Evolutionary conservation across 1,284 basidiomycete species (phyloP), one percentile per base, ranked within the genome.

Genomic region (Testicularia cyperi): DNA sequence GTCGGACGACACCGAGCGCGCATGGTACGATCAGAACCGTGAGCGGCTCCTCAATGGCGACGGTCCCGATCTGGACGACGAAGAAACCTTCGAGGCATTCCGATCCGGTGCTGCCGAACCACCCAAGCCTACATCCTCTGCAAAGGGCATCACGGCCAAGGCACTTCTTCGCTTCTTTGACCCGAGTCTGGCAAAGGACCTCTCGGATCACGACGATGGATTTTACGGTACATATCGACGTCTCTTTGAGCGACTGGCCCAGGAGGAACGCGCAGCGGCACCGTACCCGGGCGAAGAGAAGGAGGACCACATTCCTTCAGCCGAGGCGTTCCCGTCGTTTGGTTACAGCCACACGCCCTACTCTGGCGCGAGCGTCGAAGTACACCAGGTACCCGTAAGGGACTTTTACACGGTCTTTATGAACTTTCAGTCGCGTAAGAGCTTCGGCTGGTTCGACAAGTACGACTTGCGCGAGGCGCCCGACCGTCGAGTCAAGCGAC

Each of bases 11-110:
- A 61, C 56, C 25, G 92, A 98, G 82, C 82, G 94, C 56, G 92
- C 94, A 30, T 98, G 92, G 89, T 98, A 98, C 77, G 94, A 98
- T 77, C 86, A 86, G n/a, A 92, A 97, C 77, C 84, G 88, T 33
- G 86, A 90, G 24, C 87, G 88, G n/a, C 51, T 77, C 39, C 44
- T 74, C 32, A 51, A 60, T n/a, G 71, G 68, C 18, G 62, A 49
- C 2, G 57, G 52, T 2, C 61, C 62, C 5, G 67, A 67, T 30
- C 38, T 70, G n/a, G 66, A 67, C 18, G 68, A 70, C 27, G 56
- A 68, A 6, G 64, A 70, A 14, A 68, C 61, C 5, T 90, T 90
- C 67, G 86, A 92, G 55, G 88, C 92, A 66, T 87, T 95, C 57
- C 83, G 84, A 41, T 83, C 79, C 36, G 91, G 90, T 22, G 78